Evolutionary conservation across 2,329 filamentous ascomycete genomes (phyloP).

Genomic region (Aspergillus ochraceus): DNA sequence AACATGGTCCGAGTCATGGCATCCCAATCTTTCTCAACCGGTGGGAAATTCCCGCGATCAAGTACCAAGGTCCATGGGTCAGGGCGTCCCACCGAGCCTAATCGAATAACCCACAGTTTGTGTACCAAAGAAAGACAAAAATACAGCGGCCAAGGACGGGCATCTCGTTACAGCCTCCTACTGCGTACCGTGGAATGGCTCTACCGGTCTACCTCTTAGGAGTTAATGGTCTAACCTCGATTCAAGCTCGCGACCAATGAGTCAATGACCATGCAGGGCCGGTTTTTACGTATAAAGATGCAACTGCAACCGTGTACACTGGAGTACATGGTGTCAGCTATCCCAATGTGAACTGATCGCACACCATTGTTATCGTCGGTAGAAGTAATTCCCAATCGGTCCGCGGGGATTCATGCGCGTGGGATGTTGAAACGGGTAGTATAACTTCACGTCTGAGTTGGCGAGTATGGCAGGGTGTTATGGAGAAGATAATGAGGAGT

Average conservation of each 20-base stretch:
- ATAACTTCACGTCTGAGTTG: not conserved
- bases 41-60: conserved; percentile 19
- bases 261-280: not conserved
- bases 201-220: not conserved
- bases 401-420: not conserved
- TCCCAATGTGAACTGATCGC: conserved; percentile 4
- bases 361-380: not conserved
- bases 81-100: conserved; percentile 20
- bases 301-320: too few relatives aligned
- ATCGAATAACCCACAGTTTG: conserved; percentile 14
- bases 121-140: not conserved
- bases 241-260: not conserved
- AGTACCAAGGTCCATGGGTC: conserved; percentile 25
- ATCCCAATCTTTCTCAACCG: conserved; percentile 13
- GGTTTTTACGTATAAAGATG: not conserved
- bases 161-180: conserved; percentile 4
- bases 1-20: conserved; percentile 4
- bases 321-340: conserved; percentile 15
- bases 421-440: not conserved
- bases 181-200: conserved; percentile 7
- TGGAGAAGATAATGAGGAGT: not conserved
- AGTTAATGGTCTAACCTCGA: too few relatives aligned
- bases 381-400: conserved; percentile 4
- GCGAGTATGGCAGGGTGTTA: not conserved
- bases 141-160: conserved; percentile 5